Evolutionary conservation across 2,329 filamentous ascomycete species (phyloP).

Genomic region (Colletotrichum tofieldiae): DNA sequence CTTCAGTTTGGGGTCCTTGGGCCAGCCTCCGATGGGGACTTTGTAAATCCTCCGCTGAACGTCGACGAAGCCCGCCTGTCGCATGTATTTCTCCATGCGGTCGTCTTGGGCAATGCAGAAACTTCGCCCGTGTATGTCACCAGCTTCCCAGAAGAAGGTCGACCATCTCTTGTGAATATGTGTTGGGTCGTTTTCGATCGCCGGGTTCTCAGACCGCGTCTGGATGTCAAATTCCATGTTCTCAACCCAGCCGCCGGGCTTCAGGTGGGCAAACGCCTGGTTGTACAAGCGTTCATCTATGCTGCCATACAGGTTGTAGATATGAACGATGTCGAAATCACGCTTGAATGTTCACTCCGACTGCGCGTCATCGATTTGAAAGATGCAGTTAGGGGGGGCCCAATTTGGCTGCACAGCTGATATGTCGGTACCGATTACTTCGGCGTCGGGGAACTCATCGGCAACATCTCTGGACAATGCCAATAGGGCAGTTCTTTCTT

Average conservation of each 20-base stretch:
- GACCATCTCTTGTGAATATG: slow-evolving; percentile 51
- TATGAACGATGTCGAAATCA: slow-evolving; percentile 73
- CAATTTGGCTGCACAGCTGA: slow-evolving; percentile 68
- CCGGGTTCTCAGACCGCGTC: slow-evolving; percentile 23
- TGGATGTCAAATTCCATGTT: slow-evolving; percentile 48
- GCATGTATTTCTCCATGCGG: slow-evolving; percentile 40
- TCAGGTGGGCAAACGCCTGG: slow-evolving; percentile 66
- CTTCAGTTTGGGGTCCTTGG: slow-evolving; percentile 42
- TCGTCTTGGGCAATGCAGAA: slow-evolving; percentile 44
- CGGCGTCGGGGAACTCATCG: slow-evolving; percentile 59
- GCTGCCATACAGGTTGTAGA: slow-evolving; percentile 70
- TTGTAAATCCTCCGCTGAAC: slow-evolving; percentile 32
- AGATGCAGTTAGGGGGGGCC: slow-evolving; percentile 54
- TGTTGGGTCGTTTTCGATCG: slow-evolving; percentile 45
- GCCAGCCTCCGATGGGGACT: slow-evolving; percentile 48
- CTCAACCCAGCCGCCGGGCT: slow-evolving; percentile 55
- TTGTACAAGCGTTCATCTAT: slow-evolving; percentile 69
- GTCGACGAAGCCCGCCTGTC: slow-evolving; percentile 42
- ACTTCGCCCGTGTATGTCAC: slow-evolving; percentile 37
- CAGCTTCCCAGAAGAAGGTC: slow-evolving; percentile 48
- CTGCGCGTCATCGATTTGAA: slow-evolving; percentile 55
- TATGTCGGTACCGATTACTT: slow-evolving; percentile 67
- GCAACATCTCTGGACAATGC: slow-evolving; percentile 60
- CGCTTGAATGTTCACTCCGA: slow-evolving; percentile 59
- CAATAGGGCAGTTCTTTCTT: too few species aligned